Evolutionary conservation across 2,329 filamentous ascomycete genomes (phyloP), one percentile per base, ranked within the genome.

Genomic region (Domatiomyces catenatus): DNA sequence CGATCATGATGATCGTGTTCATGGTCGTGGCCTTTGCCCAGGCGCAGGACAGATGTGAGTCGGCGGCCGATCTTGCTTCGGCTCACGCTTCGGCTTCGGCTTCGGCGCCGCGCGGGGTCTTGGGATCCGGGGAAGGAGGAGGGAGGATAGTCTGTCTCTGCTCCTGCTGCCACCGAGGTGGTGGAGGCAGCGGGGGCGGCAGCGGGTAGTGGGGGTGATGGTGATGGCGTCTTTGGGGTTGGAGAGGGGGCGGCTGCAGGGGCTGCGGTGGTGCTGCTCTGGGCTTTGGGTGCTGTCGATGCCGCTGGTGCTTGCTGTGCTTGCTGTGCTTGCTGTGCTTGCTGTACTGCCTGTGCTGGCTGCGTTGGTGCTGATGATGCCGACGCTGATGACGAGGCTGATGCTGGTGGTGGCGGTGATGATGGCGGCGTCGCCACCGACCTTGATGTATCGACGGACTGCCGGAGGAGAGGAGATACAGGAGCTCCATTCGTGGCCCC

Each of bases 401-500:
- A 8, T 8, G 7, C 48, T 36, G 32, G 32, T 39, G 32, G 10
- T 15, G 32, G 10, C 32, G 32, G 10, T 39, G 32, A 15, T 15
- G 32, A 39, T 18, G 74, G 68, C 2, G 75, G 72, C 24, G 72
- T 66, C 8, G 63, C 54, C 2, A 59, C 54, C 19, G 71, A 66
- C 15, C 63, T 64, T 3, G 22, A 24, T 3, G 22, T 24, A 3
- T 24, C 22, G 22, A 6, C 6, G 3, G 22, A 24, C 22, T 24
- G 22, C 3, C 22, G 22, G 22, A 24, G 76, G 19, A 76, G 75
- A 8, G 76, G 80, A 0, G 86, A 85, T 0, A 93, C 66, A 0
- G 87, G 87, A 0, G 84, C 81, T 57, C 84, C 84, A 66, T 89
- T 89, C 8, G 77, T 78, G 66, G 93, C 87, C 42, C 86, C 86